Percentiles rank a stretch among this genome's conserved stretches.
These are phyloP conservation scores for Arabidopsis lyrata DNA, from an alignment of 441 rosid genomes.

Conservation along the genomic window DNA sequence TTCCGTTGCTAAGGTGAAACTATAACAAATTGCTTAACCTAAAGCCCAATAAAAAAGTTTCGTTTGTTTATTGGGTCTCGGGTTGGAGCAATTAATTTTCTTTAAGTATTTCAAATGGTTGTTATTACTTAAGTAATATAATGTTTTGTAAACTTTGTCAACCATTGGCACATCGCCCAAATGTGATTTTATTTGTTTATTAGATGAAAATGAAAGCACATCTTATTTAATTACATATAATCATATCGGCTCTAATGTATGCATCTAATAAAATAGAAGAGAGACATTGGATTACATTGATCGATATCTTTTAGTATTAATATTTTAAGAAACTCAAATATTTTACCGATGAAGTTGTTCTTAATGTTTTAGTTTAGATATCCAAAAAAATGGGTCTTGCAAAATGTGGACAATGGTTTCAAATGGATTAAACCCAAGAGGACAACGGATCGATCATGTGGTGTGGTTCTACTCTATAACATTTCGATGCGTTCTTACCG, in stretches of 20 bases:
- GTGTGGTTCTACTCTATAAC: too few relatives aligned
- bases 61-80: neutral
- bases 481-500: too few relatives aligned
- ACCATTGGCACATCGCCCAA: constrained; percentile 18
- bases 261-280: too few relatives aligned
- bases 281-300: too few relatives aligned
- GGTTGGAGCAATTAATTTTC: neutral
- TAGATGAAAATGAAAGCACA: constrained; percentile 21
- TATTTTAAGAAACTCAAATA: too few relatives aligned
- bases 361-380: neutral
- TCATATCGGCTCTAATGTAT: too few relatives aligned
- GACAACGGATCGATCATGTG: neutral
- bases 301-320: too few relatives aligned
- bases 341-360: too few relatives aligned
- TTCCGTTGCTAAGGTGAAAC: constrained; percentile 12
- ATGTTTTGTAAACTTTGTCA: constrained; percentile 6
- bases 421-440: neutral
- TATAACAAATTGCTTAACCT: neutral
- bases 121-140: constrained; percentile 5
- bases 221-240: constrained; percentile 9
- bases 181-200: constrained; percentile 9
- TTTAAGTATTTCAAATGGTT: constrained; percentile 16
- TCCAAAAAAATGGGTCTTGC: too few relatives aligned
- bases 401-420: neutral
- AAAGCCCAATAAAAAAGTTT: neutral